Percentiles rank a stretch among this genome's conserved stretches.
These are phyloP conservation scores for Polytrichum formosum DNA, from an alignment of 225 moss, liverwort and hornwort genomes.

Conservation along the genomic window DNA sequence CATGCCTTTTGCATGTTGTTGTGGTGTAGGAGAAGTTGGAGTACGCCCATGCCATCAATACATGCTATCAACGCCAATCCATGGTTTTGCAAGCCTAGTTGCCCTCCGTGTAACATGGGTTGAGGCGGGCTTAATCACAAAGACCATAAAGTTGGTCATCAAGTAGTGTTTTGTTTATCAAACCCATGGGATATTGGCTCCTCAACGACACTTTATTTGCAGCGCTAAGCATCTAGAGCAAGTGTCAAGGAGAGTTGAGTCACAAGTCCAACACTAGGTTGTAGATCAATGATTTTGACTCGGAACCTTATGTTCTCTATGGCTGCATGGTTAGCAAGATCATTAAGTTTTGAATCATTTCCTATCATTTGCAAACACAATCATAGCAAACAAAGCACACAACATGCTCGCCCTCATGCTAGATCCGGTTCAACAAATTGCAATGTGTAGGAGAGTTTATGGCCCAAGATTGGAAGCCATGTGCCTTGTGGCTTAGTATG, in stretches of 20 bases:
- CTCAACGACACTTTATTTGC: background rate
- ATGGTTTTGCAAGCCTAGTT: background rate
- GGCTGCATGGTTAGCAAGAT: background rate
- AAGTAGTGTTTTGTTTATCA: background rate
- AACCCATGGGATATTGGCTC: background rate
- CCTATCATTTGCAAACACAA: background rate
- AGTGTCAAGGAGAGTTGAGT: background rate
- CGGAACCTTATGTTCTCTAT: background rate
- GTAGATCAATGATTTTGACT: background rate
- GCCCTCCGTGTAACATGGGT: background rate
- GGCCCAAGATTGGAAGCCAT: background rate
- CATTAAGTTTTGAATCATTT: background rate
- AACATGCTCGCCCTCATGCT: slow-evolving; percentile 2
- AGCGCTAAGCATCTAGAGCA: background rate
- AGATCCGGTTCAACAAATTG: background rate
- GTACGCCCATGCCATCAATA: background rate
- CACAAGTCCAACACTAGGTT: no score
- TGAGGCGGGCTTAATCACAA: background rate
- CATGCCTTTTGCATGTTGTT: background rate
- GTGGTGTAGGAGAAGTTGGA: background rate
- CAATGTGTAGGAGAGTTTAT: background rate
- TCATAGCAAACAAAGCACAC: background rate
- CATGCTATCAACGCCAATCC: background rate
- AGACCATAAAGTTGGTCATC: background rate
- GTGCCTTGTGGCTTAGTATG: background rate